These are phyloP conservation scores for Mycena olivaceomarginata DNA, from an alignment of 768 basidiomycete species.

Conservation along the genomic window DNA sequence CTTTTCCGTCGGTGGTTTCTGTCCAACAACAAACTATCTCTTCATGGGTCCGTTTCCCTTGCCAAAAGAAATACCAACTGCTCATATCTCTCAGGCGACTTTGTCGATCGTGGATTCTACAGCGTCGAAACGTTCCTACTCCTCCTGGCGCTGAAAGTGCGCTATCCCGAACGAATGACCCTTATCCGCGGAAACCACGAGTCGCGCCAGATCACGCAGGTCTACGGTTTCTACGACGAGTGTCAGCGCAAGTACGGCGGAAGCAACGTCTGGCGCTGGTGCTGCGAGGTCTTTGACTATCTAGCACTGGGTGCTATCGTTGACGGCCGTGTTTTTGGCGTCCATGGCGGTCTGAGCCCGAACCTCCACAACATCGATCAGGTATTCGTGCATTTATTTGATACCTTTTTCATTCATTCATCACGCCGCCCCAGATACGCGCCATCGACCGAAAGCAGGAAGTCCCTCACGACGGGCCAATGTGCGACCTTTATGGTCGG, in stretches of 20 bases:
- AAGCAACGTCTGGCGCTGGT: conserved; percentile 97
- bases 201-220: conserved; percentile 97
- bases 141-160: conserved; percentile 95
- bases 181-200: conserved; percentile 99
- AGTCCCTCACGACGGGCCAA: conserved; percentile 98
- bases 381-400: conserved; percentile 65
- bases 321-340: conserved; percentile 98
- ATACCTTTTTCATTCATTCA: conserved; percentile 1
- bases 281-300: conserved; percentile 99
- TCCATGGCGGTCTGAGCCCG: conserved; percentile 97
- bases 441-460: conserved; percentile 97
- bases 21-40: conserved; percentile 95
- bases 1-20: conserved; percentile 94
- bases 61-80: conserved; percentile 35
- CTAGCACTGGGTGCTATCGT: conserved; percentile 95
- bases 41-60: conserved; percentile 87
- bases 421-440: conserved; percentile 78
- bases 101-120: conserved; percentile 98
- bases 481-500: conserved; percentile 99
- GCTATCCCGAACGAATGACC: conserved; percentile 97
- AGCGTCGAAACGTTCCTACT: conserved; percentile 97
- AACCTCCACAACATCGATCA: conserved; percentile 92
- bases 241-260: conserved; percentile 97
- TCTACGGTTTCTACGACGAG: conserved; percentile 96
- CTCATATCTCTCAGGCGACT: conserved; percentile 83